Evolutionary conservation across 1,139 yeast genomes (phyloP).

Genomic region (Debaryomycetaceae sp.): DNA sequence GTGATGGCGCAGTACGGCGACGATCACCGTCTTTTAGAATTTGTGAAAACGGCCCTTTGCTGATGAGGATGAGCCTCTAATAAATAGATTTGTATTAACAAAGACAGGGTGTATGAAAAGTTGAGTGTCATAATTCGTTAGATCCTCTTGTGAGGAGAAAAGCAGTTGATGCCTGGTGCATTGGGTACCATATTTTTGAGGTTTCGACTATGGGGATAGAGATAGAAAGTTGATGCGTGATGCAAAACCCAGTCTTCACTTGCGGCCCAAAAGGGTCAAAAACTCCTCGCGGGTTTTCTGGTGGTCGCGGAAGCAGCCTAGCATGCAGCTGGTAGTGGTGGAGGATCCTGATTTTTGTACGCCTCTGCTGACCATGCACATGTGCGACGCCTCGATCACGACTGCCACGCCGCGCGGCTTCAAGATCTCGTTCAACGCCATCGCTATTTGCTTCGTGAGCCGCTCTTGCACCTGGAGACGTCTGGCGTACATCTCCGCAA

Average conservation of each 20-base stretch:
- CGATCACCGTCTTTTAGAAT: constrained; percentile 48
- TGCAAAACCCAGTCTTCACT: too few species aligned
- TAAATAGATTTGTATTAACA: too few species aligned
- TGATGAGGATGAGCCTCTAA: too few species aligned
- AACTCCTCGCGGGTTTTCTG: constrained; percentile 97
- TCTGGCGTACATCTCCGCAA: constrained; percentile 95
- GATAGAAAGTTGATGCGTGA: too few species aligned
- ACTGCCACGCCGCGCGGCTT: constrained; percentile 97
- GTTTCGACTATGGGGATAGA: neutral
- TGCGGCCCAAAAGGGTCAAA: constrained; percentile 64
- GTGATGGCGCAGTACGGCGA: constrained; percentile 80
- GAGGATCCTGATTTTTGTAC: constrained; percentile 91
- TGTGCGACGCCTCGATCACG: constrained; percentile 93
- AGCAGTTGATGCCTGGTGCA: constrained; percentile 1
- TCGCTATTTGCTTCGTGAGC: constrained; percentile 91
- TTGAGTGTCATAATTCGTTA: constrained; percentile 35
- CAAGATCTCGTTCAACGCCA: constrained; percentile 83
- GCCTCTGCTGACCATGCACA: constrained; percentile 99
- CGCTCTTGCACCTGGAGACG: constrained; percentile 96
- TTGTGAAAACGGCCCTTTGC: too few species aligned
- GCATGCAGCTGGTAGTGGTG: constrained; percentile 93
- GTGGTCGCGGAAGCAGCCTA: constrained; percentile 86
- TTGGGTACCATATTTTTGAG: too few species aligned
- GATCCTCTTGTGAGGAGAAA: too few species aligned
- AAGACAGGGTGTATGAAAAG: constrained; percentile 2